Base-by-base conservation (phyloP, 2,329 filamentous ascomycete species). In the Cercospora sp. region DNA sequence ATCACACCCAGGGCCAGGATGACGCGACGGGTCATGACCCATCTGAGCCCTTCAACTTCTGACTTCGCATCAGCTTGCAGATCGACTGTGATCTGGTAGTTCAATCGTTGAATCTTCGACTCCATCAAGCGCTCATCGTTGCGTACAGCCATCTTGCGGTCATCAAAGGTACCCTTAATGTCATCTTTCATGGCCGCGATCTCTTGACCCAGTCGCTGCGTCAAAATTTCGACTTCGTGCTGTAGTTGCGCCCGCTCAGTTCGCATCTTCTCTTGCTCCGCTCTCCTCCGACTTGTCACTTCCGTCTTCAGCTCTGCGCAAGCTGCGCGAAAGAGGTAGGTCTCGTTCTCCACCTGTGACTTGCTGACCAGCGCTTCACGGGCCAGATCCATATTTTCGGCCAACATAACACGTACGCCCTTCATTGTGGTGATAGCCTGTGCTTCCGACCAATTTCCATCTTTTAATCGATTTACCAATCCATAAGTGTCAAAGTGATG, bases 401-500 rank as follows among this genome's bases (percentile, higher is more conserved):
- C 89, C 13, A 99, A 82, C 60, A 96, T 84, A 3, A 85, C 85
- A 23, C 94, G 89, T 65, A 98, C 89, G 5, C 91, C 93, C 82
- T 98, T 98, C 95, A 99, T 99, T 62, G 93, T 84, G 5, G 90
- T 92, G 61, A 93, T 88, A 28, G 93, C 89, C 79, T 97, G 94
- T 0, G 85, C 85, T 55, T 87, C 83, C 1, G 87, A 88, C 80
- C 93, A 97, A 0, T 90, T 91, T 12, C 89, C 89, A 0, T 81
- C 82, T 18, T 89, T 86, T 16, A 99, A 87, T 74, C 92, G 88
- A 76, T 91, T 90, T 16, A 98, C 95, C 5, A 98, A 86, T 13
- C 89, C 90, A 80, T 95, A 99, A 26, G 90, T 97, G 81, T 99
- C 94, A 80, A 99, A 99, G 81, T 98, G 93, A 81, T 99, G 95